phyloP scores from a whole-genome alignment of 2,329 filamentous ascomycete genomes.

The Sodiomyces alkalinus region DNA sequence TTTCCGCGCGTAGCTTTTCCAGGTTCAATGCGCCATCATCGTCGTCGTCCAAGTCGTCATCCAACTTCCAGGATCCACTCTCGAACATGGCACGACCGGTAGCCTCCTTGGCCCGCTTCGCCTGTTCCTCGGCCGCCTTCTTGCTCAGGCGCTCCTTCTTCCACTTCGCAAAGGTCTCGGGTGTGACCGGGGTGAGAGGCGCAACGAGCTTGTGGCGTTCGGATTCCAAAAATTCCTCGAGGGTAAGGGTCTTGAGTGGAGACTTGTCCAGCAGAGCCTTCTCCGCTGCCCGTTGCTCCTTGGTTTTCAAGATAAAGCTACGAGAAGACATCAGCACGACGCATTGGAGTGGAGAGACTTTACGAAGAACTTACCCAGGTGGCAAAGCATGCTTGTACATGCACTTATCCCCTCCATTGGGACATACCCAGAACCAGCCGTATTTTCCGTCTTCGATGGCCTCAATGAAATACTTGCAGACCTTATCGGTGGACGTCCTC shows the following conservation, averaged over 20 bases:
- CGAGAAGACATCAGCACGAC: background rate
- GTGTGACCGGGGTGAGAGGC: constrained; percentile 81
- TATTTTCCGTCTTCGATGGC: constrained; percentile 98
- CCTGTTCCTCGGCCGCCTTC: constrained; percentile 88
- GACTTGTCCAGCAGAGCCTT: constrained; percentile 95
- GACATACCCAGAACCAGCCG: constrained; percentile 98
- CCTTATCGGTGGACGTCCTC: constrained; percentile 88
- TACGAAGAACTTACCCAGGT: constrained; percentile 58
- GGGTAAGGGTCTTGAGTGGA: constrained; percentile 80
- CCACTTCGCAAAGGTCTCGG: constrained; percentile 89
- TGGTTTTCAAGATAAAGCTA: constrained; percentile 93
- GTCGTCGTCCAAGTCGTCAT: constrained; percentile 49
- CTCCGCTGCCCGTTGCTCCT: constrained; percentile 88
- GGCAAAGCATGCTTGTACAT: constrained; percentile 96
- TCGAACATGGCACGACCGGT: constrained; percentile 93
- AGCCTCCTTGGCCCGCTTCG: constrained; percentile 81
- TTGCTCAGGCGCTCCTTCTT: constrained; percentile 90
- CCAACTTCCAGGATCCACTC: constrained; percentile 78
- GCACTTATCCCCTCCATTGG: constrained; percentile 93
- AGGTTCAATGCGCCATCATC: constrained; percentile 55
- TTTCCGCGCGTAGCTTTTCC: constrained; percentile 70
- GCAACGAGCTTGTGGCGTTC: constrained; percentile 92
- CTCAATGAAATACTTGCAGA: constrained; percentile 97
- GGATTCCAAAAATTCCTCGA: constrained; percentile 94
- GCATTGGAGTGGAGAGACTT: too few relatives aligned